Evolutionary conservation across 441 rosid species (phyloP).

Genomic region (Geranium incanum): DNA sequence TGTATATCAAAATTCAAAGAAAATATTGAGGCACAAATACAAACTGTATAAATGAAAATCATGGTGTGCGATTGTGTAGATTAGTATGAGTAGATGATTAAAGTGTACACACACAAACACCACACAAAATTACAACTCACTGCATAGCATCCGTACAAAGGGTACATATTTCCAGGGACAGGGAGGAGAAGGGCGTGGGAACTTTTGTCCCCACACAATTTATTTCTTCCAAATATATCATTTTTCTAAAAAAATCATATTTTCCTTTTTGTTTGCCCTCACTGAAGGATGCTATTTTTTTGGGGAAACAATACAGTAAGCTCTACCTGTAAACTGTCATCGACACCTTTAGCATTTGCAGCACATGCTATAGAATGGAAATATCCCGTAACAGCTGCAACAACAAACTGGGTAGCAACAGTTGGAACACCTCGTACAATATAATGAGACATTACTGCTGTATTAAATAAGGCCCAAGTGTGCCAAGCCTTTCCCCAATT

Average conservation of each 20-base stretch:
- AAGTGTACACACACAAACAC: neutral
- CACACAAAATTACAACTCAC: no score
- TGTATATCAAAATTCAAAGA: neutral
- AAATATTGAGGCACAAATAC: neutral
- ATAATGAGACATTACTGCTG: slow-evolving; percentile 97
- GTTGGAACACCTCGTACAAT: slow-evolving; percentile 52
- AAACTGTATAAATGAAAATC: neutral
- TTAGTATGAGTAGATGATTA: neutral
- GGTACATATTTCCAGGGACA: no score
- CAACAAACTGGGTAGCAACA: slow-evolving; percentile 76
- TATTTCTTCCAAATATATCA: no score
- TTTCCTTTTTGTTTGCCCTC: no score
- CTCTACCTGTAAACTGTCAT: slow-evolving; percentile 96
- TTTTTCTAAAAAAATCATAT: no score
- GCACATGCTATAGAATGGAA: slow-evolving; percentile 96
- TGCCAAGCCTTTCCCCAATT: slow-evolving; percentile 99
- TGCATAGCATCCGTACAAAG: no score
- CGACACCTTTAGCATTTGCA: slow-evolving; percentile 93
- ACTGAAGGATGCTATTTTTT: no score
- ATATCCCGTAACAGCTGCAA: slow-evolving; percentile 94
- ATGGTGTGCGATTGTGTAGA: neutral
- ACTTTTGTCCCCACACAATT: no score
- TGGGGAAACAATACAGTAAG: neutral
- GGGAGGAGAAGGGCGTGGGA: no score
- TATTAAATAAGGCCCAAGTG: slow-evolving; percentile 94